Evolutionary conservation across 106 monocot species (phyloP), one percentile per base, ranked within the genome.

Genomic region (Posidonia australis): DNA sequence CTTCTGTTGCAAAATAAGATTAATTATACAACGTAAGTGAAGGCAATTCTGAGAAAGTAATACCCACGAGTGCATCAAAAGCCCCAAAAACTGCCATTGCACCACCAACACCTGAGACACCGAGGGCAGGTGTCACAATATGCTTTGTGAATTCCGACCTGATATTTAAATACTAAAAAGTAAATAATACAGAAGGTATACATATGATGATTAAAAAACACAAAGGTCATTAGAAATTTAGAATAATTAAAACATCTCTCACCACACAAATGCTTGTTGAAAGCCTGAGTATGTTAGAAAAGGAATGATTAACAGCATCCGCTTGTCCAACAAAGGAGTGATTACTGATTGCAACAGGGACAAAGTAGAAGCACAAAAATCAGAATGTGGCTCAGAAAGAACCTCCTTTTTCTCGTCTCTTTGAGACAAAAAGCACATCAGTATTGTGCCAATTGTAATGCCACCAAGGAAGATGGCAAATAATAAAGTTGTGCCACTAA

Each of bases 141-240:
- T 85, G 46, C 71, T 99, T 85, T 44, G 98, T 99, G 43, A 85
- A 91, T 80, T 88, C 98, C 67, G 98, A 70, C 91, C 98, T 91
- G 69, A 61, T 46, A 60, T 18, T 46, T 54, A 13, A 63, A 51
- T 29, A 24, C 13, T 2, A 64, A 10, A 32, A 16, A 30, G n/a
- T 63, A 58, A 73, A 32, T 55, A 54, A 25, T 19, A 16, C n/a
- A 51, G 17, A 44, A 31, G 17, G 13, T 22, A 62, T 36, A 44
- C 9, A 13, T 20, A 58, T 58, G 13, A 58, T 26, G 26, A 58
- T 0, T 12, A 14, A 9, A 26, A 29, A 58, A 46, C 5, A 63
- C 18, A 41, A 44, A 13, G 0, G 12, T 12, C 7, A 68, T 17
- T 22, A 47, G 16, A 60, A 60, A 30, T 29, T 49, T 0, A 46